Conservation (phyloP, 164 flowering plant species). For the Houttuynia cordata region DNA sequence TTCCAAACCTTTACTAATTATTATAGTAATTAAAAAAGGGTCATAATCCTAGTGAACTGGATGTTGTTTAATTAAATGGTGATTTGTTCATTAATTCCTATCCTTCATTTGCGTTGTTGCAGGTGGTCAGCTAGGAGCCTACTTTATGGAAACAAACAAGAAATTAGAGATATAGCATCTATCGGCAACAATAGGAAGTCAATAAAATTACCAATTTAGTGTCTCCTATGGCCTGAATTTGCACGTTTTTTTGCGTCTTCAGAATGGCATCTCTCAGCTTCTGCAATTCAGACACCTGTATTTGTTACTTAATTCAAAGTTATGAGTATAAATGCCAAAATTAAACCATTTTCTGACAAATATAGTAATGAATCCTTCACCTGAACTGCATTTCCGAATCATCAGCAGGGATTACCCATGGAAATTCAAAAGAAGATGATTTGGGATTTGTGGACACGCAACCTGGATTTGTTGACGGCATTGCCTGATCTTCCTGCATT, state of each 20-base stretch:
- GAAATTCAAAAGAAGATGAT: conserved; percentile 69
- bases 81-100: no score
- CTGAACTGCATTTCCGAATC: conserved; percentile 42
- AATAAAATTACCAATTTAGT: conserved; percentile 46
- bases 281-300: conserved; percentile 25
- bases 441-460: conserved; percentile 77
- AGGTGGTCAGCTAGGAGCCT: no score
- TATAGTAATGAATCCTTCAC: conserved; percentile 12
- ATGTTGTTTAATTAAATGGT: no score
- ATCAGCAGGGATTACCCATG: conserved; percentile 55
- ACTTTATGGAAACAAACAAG: no score
- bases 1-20: no score
- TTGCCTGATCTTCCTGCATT: conserved; percentile 72
- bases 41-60: no score
- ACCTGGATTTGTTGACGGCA: conserved; percentile 79
- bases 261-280: conserved; percentile 65
- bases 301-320: not conserved
- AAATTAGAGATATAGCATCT: no score
- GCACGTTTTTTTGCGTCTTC: conserved; percentile 69
- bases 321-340: no score
- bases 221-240: conserved; percentile 48
- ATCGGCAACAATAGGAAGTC: not conserved
- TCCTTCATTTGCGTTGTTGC: no score
- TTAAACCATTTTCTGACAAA: no score
- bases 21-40: no score